Conservation (phyloP, 2,329 filamentous ascomycete species). For the Neofusicoccum kwambonambiense region DNA sequence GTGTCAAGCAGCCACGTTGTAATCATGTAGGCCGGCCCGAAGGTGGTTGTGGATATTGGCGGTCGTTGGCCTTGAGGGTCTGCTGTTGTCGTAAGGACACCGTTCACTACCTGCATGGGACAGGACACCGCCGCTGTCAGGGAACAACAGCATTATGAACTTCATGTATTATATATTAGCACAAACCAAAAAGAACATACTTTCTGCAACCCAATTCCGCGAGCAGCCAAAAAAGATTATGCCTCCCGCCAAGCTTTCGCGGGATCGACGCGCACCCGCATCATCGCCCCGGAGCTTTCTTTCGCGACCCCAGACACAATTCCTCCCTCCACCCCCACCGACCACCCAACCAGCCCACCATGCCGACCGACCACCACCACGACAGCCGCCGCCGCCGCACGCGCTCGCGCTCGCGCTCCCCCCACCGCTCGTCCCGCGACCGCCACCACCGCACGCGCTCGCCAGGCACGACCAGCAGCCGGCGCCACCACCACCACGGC, state of each 20-base stretch:
- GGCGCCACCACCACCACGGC: background rate
- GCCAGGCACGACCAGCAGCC: conserved; percentile 16
- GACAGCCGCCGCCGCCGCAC: background rate
- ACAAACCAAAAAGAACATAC: background rate
- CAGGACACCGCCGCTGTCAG: background rate
- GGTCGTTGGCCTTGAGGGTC: background rate
- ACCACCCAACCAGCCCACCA: background rate
- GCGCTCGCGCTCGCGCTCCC: conserved; percentile 37
- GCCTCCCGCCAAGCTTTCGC: background rate
- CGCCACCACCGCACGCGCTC: conserved; percentile 33
- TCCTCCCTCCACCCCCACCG: background rate
- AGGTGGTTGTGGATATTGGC: background rate
- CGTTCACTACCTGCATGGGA: background rate
- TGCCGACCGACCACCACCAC: conserved; percentile 3
- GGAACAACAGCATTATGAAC: background rate
- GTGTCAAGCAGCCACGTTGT: accelerated
- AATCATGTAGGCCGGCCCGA: too few relatives aligned
- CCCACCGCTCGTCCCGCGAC: conserved; percentile 32
- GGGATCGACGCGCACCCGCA: background rate
- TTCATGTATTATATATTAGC: background rate
- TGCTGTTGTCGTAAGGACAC: too few relatives aligned
- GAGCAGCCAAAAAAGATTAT: background rate
- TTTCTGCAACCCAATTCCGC: background rate
- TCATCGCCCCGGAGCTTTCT: background rate
- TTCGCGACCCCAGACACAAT: background rate